Base-by-base conservation (phyloP, 2,329 filamentous ascomycete genomes). In the Fusarium oligoseptatum region DNA sequence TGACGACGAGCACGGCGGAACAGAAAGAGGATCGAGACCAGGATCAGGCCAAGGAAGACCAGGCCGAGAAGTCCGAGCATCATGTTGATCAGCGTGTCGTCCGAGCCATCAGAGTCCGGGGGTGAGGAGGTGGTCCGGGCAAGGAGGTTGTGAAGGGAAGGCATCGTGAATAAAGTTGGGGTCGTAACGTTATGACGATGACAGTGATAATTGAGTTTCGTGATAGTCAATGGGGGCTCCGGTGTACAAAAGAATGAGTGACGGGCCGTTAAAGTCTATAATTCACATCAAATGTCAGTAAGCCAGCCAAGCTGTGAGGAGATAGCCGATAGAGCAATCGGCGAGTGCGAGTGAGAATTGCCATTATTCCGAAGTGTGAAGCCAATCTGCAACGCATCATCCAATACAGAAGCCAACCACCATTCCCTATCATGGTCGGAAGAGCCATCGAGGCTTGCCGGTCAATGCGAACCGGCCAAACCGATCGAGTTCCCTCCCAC, bases 1-100 rank as follows among this genome's bases (percentile, higher is more conserved):
- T 88, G 84, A 61, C 84, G 84, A 78, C 85, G 84, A 72, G 91
- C 88, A 79, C 92, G 91, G 81, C 94, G 93, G 76, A 98, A 86
- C 80, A 94, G 83, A 75, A 96, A 86, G 60, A 98, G 90, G 32
- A 88, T 85, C 67, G 90, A 91, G 63, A 93, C 86, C 67, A 95
- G 87, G 57, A 92, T 81, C 34, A 97, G 87, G 70, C 89, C 91
- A 78, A 96, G 83, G 77, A 97, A 90, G 77, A 96, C 86, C 55
- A 99, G 87, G 73, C 92, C 92, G 77, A 98, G 87, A 65, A 98
- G 89, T 68, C 91, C 89, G 78, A 97, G 93, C 81, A 98, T 86
- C 50, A 97, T 90, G 80, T 94, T 92, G 82, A 95, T 87, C 85
- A 93, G 91, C 71, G 87, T 90, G 76, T 93, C 86, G 60, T 75